Percentiles rank a stretch among this genome's conserved stretches.
phyloP scores from a whole-genome alignment of 2,329 filamentous ascomycete species.

The Pseudogymnoascus sp. region DNA sequence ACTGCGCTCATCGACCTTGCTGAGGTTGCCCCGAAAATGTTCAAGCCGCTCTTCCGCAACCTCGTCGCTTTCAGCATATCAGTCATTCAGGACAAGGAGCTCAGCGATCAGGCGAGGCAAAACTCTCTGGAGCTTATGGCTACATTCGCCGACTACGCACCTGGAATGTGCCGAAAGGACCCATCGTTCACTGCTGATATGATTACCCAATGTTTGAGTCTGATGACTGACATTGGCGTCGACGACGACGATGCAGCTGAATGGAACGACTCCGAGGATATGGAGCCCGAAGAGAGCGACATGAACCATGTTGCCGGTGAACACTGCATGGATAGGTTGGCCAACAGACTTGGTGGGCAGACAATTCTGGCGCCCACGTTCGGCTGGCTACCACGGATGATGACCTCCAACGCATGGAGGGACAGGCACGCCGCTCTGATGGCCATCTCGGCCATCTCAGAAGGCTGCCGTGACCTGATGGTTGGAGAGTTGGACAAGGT shows the following conservation, averaged over 20 bases:
- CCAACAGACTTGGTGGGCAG: constrained; percentile 93
- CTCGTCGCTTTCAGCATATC: constrained; percentile 88
- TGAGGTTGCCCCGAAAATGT: constrained; percentile 94
- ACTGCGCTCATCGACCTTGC: constrained; percentile 89
- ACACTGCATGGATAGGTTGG: constrained; percentile 94
- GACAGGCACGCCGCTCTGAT: constrained; percentile 95
- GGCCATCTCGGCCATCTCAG: constrained; percentile 97
- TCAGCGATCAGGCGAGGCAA: constrained; percentile 81
- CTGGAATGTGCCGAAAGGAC: constrained; percentile 92
- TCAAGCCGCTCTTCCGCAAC: constrained; percentile 86
- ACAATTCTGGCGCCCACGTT: constrained; percentile 91
- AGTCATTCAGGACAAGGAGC: constrained; percentile 91
- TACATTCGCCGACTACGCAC: constrained; percentile 91
- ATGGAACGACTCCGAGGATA: constrained; percentile 88
- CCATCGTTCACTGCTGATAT: constrained; percentile 86
- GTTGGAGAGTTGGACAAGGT: constrained; percentile 89
- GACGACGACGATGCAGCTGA: constrained; percentile 93
- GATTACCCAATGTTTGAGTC: constrained; percentile 94
- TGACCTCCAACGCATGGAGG: constrained; percentile 88
- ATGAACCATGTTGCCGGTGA: constrained; percentile 96
- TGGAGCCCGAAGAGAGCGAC: constrained; percentile 93
- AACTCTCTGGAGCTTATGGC: constrained; percentile 96
- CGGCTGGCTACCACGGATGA: constrained; percentile 95
- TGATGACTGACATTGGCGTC: constrained; percentile 94
- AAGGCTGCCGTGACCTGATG: constrained; percentile 95